Base-by-base conservation (phyloP, 164 flowering plant genomes). In the Umbellularia californica region DNA sequence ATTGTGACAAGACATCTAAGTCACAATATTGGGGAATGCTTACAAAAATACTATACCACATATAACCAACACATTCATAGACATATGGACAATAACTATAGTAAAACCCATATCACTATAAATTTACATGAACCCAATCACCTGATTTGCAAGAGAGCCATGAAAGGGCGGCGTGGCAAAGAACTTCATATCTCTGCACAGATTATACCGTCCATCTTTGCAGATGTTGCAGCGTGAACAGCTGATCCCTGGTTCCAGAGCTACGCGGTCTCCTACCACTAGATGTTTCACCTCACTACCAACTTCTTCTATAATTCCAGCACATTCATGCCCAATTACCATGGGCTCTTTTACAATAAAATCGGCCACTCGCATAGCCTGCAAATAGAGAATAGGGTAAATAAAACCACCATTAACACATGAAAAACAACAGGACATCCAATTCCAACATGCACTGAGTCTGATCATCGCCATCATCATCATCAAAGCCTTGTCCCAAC, bases 271-370 rank as follows among this genome's bases (percentile, higher is more conserved):
- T 68, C 98, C 98, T 0, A 82, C 81, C 68, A 74, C 87, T 64
- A 96, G 71, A 58, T 76, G 50, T 78, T 88, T 89, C 75, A 96
- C 97, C 74, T 87, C 89, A 62, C 83, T 82, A 15, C 99, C 98
- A 70, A 91, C 90, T 85, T 91, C 95, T 74, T 89, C 97, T 41
- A 96, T 80, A 58, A 93, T 76, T 70, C 99, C 98, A 70, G 97
- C 98, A 80, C 97, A 93, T 76, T 95, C 99, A 75, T 95, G 99
- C 47, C 99, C 99, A 74, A 96, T 96, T 52, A 96, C 99, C 97
- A 96, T 94, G 0, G 99, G 98, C 76, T 92, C 93, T 81, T 88
- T 84, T 58, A 92, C 97, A 3, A 89, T 69, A 79, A 86, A 94
- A 81, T 88, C 77, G 20, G 89, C 99, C 65, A 88, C 86, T 69